Evolutionary conservation across 2,329 filamentous ascomycete genomes (phyloP).

Genomic region (Pestalotiopsis fici): DNA sequence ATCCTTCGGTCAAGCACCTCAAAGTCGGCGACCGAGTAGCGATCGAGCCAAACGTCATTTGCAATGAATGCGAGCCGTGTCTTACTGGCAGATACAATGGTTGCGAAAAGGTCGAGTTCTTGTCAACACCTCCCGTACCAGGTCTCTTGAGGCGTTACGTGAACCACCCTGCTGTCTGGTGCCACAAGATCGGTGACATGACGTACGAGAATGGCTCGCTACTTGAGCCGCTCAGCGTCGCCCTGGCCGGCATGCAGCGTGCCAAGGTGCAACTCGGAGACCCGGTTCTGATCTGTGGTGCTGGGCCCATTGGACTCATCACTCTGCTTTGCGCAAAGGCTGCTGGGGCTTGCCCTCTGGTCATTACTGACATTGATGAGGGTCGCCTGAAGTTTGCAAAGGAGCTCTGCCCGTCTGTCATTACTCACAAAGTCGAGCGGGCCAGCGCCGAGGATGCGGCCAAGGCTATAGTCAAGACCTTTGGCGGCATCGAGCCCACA

Average conservation of each 20-base stretch:
- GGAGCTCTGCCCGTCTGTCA: slow-evolving; percentile 75
- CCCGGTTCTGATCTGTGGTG: slow-evolving; percentile 85
- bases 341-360: slow-evolving; percentile 85
- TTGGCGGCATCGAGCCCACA: slow-evolving; percentile 79
- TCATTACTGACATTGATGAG: slow-evolving; percentile 94
- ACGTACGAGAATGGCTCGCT: slow-evolving; percentile 88
- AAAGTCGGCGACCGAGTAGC: slow-evolving; percentile 89
- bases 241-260: slow-evolving; percentile 83
- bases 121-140: slow-evolving; percentile 86
- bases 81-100: slow-evolving; percentile 94
- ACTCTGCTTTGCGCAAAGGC: slow-evolving; percentile 82
- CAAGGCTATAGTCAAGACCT: slow-evolving; percentile 65
- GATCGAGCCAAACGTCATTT: slow-evolving; percentile 92
- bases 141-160: slow-evolving; percentile 90
- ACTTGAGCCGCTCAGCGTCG: slow-evolving; percentile 87
- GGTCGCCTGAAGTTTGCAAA: slow-evolving; percentile 83
- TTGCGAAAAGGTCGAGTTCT: slow-evolving; percentile 82
- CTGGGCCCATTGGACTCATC: slow-evolving; percentile 90
- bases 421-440: slow-evolving; percentile 77
- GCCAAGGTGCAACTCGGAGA: slow-evolving; percentile 82
- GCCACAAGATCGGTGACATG: slow-evolving; percentile 94
- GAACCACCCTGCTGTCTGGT: slow-evolving; percentile 93
- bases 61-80: slow-evolving; percentile 87
- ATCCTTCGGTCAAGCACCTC: slow-evolving; percentile 76
- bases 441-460: slow-evolving; percentile 71